These are phyloP conservation scores for Limnomonas spitsbergensis DNA, from an alignment of 139 green algal species.

Conservation along the genomic window DNA sequence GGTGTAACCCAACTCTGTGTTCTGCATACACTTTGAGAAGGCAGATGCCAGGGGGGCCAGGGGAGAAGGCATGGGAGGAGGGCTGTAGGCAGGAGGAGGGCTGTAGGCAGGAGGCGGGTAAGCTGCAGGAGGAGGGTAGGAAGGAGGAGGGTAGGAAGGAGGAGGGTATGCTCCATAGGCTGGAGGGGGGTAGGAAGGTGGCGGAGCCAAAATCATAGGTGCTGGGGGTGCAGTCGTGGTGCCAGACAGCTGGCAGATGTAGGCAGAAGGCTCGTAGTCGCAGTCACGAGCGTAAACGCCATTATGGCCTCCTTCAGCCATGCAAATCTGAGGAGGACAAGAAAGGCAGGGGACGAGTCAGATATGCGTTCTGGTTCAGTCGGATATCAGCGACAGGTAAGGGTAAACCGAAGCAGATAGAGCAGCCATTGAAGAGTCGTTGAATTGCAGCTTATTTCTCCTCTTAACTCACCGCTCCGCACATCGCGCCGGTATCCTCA, in stretches of 20 bases:
- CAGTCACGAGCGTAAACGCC: not conserved
- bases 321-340: not conserved
- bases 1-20: not conserved
- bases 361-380: too few relatives aligned
- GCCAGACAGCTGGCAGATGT: not conserved
- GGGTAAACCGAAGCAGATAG: not conserved
- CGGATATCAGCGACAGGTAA: too few relatives aligned
- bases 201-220: not conserved
- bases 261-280: not conserved
- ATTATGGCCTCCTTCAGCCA: not conserved
- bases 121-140: conserved; percentile 1
- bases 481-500: not conserved
- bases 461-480: not conserved
- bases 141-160: not conserved
- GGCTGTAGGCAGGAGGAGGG: not conserved
- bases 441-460: not conserved
- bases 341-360: not conserved
- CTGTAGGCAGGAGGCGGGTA: not conserved
- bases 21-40: conserved; percentile 9
- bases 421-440: not conserved
- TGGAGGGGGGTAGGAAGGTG: not conserved
- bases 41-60: conserved; percentile 3
- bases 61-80: conserved; percentile 10
- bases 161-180: not conserved
- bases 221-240: not conserved